These are phyloP conservation scores for Talinum fruticosum DNA, from an alignment of 148 eudicot species.

Conservation along the genomic window DNA sequence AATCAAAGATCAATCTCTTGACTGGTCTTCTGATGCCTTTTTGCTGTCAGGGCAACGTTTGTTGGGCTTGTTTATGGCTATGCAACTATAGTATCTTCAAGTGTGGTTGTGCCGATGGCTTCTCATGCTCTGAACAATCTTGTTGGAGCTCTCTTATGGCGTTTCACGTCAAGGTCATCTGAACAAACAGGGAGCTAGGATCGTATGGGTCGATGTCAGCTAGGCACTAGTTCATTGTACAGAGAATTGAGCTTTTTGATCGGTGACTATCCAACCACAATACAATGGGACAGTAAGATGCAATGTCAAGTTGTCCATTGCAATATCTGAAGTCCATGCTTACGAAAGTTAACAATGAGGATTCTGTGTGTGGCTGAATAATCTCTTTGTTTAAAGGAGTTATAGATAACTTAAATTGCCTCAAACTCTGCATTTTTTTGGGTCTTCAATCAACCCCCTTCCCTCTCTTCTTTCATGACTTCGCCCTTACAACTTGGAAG, in stretches of 20 bases:
- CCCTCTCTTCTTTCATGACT: too few species aligned
- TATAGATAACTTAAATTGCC: too few species aligned
- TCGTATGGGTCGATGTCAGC: neutral
- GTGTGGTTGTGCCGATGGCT: conserved; percentile 75
- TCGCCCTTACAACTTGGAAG: too few species aligned
- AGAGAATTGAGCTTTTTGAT: neutral
- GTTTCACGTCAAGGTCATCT: conserved; percentile 46
- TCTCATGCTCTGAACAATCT: conserved; percentile 85
- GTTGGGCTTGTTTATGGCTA: conserved; percentile 83
- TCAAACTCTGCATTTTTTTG: too few species aligned
- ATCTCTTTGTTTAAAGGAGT: too few species aligned
- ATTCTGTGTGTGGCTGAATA: too few species aligned
- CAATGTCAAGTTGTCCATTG: neutral
- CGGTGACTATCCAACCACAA: neutral
- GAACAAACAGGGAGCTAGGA: conserved; percentile 25
- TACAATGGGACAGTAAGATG: neutral
- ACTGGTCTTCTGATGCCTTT: neutral
- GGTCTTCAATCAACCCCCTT: too few species aligned
- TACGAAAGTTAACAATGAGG: neutral
- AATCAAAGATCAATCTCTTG: neutral
- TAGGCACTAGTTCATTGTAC: neutral
- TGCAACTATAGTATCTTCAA: conserved; percentile 68
- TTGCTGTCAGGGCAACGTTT: conserved; percentile 67
- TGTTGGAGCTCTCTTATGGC: conserved; percentile 81
- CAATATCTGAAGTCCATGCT: neutral